Conservation (phyloP, 1,284 basidiomycete species). For the Cutaneotrichosporon sp. region DNA sequence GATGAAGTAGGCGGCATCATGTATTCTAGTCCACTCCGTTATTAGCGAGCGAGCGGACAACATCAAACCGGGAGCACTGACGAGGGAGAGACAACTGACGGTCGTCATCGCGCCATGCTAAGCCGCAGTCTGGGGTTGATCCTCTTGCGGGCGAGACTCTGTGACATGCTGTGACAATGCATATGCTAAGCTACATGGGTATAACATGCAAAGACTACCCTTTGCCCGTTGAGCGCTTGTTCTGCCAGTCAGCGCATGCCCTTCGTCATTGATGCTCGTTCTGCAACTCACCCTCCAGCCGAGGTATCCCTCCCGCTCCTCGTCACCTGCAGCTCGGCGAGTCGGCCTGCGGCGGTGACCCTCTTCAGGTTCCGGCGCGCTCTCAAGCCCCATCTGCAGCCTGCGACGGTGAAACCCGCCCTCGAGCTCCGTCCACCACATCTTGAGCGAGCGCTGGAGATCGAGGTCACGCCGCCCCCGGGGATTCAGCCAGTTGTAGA, state of each 20-base stretch:
- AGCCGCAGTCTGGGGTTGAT: no score
- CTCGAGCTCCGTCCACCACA: conserved; percentile 80
- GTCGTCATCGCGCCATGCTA: no score
- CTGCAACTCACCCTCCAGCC: conserved; percentile 32
- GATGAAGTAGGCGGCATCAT: conserved; percentile 6
- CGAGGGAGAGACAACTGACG: no score
- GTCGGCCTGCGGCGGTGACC: conserved; percentile 10
- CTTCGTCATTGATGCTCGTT: background rate
- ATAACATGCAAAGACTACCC: background rate
- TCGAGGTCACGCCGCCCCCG: conserved; percentile 83
- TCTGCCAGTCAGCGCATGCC: background rate
- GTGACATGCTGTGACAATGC: background rate
- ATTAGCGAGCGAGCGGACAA: background rate
- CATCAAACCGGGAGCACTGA: no score
- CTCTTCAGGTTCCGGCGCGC: conserved; percentile 3
- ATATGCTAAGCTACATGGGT: background rate
- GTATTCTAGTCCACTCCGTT: no score
- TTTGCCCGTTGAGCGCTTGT: conserved; percentile 6
- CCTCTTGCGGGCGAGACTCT: no score
- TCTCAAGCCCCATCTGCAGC: conserved; percentile 27
- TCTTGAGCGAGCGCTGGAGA: conserved; percentile 69
- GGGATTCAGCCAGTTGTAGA: conserved; percentile 81
- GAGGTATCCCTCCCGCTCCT: conserved; percentile 29
- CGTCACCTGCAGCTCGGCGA: conserved; percentile 20
- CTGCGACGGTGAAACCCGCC: conserved; percentile 59